Percentiles rank a stretch among this genome's conserved stretches.
Conservation (phyloP, 1,139 yeast genomes). For the Blastobotrys buckinghamii region DNA sequence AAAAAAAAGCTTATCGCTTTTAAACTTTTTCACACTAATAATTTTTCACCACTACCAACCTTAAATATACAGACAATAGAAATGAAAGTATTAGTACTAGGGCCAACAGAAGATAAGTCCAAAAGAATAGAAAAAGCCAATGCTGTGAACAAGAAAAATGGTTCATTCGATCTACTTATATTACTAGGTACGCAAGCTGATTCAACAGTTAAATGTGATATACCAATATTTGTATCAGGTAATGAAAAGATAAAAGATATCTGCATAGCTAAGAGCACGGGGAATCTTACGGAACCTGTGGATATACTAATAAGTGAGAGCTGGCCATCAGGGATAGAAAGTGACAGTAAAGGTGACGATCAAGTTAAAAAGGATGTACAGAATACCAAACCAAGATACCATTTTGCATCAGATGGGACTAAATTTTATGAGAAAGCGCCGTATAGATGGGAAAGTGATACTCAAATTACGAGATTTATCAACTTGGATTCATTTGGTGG, state of each 20-base stretch:
- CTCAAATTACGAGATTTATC: constrained; percentile 22
- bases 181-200: constrained; percentile 18
- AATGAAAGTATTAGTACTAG: constrained; percentile 5
- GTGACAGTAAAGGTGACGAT: constrained; percentile 1
- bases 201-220: neutral
- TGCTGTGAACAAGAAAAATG: constrained; percentile 21
- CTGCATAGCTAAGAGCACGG: constrained; percentile 1
- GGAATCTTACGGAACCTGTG: constrained; percentile 2
- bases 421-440: constrained; percentile 26
- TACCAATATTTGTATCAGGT: neutral
- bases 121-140: constrained; percentile 19
- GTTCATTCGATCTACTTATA: constrained; percentile 24
- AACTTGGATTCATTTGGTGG: constrained; percentile 23
- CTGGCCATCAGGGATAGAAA: constrained; percentile 20
- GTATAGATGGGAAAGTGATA: constrained; percentile 14
- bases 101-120: neutral
- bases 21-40: no score
- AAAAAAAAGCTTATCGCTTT: no score
- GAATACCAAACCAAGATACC: constrained; percentile 20
- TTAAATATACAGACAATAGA: no score
- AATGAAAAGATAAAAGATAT: constrained; percentile 6
- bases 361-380: constrained; percentile 10
- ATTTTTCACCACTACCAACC: no score
- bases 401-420: constrained; percentile 16
- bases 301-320: constrained; percentile 18